Base-by-base conservation (phyloP, 768 basidiomycete genomes). In the Amanita fuliginea region DNA sequence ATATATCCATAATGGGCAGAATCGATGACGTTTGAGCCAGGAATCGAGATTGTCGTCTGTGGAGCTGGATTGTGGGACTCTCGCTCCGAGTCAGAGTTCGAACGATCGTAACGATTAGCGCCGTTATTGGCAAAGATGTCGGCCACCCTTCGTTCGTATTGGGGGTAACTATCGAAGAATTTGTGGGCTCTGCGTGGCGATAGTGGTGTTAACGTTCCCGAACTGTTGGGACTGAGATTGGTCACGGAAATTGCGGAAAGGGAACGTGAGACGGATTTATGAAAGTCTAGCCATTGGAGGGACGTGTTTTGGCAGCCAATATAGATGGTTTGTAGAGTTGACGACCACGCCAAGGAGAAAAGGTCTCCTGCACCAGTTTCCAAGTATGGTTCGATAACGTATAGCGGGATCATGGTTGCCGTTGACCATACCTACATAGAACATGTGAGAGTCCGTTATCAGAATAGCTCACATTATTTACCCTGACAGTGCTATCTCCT, bases 1-100 rank as follows among this genome's bases (percentile, higher is more conserved):
- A 97, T 76, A 59, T 98, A 98, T 7, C 95, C 95, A 61, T 81
- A 94, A 64, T 98, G 95, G 3, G 93, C 95, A 1, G 89, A 87
- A 56, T 87, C 82, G 22, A 92, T 71, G 26, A 92, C 83, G 55
- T 90, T 87, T 48, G 67, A 68, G 10, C 76, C 67, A 0, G 81
- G 77, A 18, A 95, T 80, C 45, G 72, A 64, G 24, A 88, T 60
- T 45, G 67, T 66, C 10, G 66, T 69, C 22, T 67, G 60, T 7
- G 69, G 65, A n/a, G 54, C 51, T 8, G 62, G 57, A 6, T 59
- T 40, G 26, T 56, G 55, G n/a, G 55, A 37, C 53, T 60, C 52
- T 41, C 62, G 62, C 48, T 64, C 65, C 13, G 61, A 66, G 34
- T 68, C 66, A 14, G 61, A 62, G 44, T 62, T 67, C 7, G 54